Evolutionary conservation across 2,329 filamentous ascomycete genomes (phyloP).

Genomic region (Lasiodiplodia gonubiensis): DNA sequence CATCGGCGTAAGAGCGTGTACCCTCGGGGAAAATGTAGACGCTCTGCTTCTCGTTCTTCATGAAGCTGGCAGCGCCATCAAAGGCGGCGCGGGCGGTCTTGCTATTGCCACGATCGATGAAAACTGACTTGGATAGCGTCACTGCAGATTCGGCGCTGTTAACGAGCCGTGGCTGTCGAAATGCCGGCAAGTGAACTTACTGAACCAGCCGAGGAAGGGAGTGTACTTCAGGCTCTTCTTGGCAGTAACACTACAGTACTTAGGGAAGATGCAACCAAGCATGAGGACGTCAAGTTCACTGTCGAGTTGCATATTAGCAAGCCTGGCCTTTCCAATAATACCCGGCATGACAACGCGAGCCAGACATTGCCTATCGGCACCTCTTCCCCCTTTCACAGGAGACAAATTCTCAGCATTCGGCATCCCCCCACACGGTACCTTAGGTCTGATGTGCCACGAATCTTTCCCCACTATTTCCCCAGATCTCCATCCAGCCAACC

Average conservation of each 20-base stretch:
- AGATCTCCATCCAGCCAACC: slow-evolving; percentile 18
- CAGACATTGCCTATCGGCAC: not conserved
- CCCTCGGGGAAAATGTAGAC: slow-evolving; percentile 93
- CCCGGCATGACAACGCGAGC: not conserved
- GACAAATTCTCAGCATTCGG: not conserved
- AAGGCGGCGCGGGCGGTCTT: slow-evolving; percentile 85
- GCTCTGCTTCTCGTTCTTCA: slow-evolving; percentile 68
- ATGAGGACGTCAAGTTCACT: slow-evolving; percentile 89
- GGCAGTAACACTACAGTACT: slow-evolving; percentile 89
- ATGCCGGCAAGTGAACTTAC: slow-evolving; percentile 40
- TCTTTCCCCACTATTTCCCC: slow-evolving; percentile 20
- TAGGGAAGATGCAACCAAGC: slow-evolving; percentile 86
- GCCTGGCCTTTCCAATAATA: not conserved
- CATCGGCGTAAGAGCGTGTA: slow-evolving; percentile 84
- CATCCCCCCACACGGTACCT: not conserved
- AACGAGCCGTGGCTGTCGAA: not conserved
- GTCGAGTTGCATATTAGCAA: slow-evolving; percentile 31
- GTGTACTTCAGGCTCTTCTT: slow-evolving; percentile 81
- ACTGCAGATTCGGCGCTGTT: slow-evolving; percentile 48
- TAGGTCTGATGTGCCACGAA: not conserved
- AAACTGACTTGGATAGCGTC: slow-evolving; percentile 82
- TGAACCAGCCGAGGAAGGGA: slow-evolving; percentile 95
- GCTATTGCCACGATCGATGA: slow-evolving; percentile 89
- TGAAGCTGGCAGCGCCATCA: slow-evolving; percentile 79
- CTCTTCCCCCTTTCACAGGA: not conserved